Base-by-base conservation (phyloP, 352 stramenopile genomes). In the Globisporangium canariense region DNA sequence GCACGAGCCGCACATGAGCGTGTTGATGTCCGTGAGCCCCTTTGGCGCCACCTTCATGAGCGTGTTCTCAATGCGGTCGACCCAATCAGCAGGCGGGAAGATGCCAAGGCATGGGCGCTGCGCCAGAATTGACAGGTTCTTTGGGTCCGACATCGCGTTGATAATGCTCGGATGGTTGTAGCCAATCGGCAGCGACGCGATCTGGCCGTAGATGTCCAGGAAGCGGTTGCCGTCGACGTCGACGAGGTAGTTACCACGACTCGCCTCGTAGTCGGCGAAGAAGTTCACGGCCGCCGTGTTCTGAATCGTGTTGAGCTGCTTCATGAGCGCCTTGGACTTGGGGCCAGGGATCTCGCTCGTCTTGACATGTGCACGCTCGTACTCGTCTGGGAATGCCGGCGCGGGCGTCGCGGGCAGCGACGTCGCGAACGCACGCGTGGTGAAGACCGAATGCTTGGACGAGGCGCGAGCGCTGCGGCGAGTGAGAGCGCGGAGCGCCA, bases 1-100 rank as follows among this genome's bases (percentile, higher is more conserved):
- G 73, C 86, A 94, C 49, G 86, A 94, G 64, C 86, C 86, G 59
- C 86, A 94, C 86, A 94, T 94, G 65, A 93, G 82, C 64, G 86
- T 94, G 68, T 91, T 90, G 62, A 92, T 78, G 52, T 94, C 83
- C 3, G 71, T 71, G 32, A 91, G 69, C 7, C 83, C 83, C 1
- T 64, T 47, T 0, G 84, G 86, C 9, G 77, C 73, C 28, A 92
- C 77, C 60, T 83, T 82, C 28, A 74, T 65, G 18, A 94, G 70
- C 55, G 82, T 91, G 4, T 72, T 70, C 52, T 86, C 64, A 43
- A 94, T 82, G 49, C 81, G 75, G 60, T 91, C 80, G 16, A 85
- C 72, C 86, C 86, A 94, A 62, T 93, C 86, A 14, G 69, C 74
- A 6, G 86, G 86, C 13, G 86, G 86, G 57, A 93, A 92, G 53